Base-by-base conservation (phyloP, 2,329 filamentous ascomycete species). In the Mycogone perniciosa region DNA sequence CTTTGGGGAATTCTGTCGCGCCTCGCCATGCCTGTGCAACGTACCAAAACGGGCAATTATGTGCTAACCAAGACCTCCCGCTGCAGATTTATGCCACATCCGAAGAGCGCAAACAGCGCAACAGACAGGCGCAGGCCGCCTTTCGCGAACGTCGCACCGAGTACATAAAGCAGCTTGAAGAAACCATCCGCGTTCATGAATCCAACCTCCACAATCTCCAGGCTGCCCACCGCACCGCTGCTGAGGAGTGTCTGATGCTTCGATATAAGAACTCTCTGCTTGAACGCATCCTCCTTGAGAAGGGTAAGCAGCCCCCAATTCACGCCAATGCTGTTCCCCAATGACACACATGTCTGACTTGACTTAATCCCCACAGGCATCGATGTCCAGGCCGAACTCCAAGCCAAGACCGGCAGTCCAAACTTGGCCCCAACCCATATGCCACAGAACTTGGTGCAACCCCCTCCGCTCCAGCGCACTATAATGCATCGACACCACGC, bases 161-260 rank as follows among this genome's bases (percentile, higher is more conserved):
- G 75, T 99, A 99, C 70, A 99, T 99, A 75, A 97, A 97, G 75
- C 93, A 99, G 70, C 81, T 99, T 29, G 93, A 99, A 73, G 89
- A 92, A 61, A 95, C 91, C 50, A 97, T 99, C 71, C 92, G 93
- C 64, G 88, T 93, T 60, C 92, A 97, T 76, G 93, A 99, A 72
- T 89, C 95, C 62, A 92, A 89, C 62, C 77, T 97, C 51, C 88
- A 95, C 62, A 95, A 84, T 63, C 78, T 99, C 54, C 93, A 97
- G 71, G 88, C 92, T 64, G 95, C 90, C 58, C 93, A 97, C 66
- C 88, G 93, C 61, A 91, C 84, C 63, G 93, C 93, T 52, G 90
- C 92, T 52, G 93, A 97, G 69, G 93, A 97, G 71, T 97, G 93
- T 67, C 73, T 97, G 64, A 97, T 99, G 93, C 78, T 99, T 61